Evolutionary conservation across 2,329 filamentous ascomycete genomes (phyloP).

Genomic region (Fusarium buxicola): DNA sequence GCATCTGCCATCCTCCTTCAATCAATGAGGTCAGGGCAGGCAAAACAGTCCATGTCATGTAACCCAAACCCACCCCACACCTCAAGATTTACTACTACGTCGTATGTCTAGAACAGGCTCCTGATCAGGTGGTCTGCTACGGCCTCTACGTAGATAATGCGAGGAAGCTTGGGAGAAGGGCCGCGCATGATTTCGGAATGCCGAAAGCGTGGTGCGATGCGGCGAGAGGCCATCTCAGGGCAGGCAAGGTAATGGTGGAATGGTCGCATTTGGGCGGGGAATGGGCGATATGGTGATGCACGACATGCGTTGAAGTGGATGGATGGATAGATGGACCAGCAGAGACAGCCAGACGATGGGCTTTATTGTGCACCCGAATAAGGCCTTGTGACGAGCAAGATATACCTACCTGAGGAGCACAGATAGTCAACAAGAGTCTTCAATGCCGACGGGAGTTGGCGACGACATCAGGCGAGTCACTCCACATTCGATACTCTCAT

Average conservation of each 20-base stretch:
- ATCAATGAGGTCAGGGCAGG: background rate
- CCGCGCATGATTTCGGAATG: background rate
- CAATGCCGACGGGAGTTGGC: background rate
- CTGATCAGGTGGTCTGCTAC: background rate
- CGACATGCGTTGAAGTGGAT: constrained; percentile 12
- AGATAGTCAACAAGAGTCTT: background rate
- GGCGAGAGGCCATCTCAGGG: constrained; percentile 10
- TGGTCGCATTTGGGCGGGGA: constrained; percentile 22
- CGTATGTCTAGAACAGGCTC: background rate
- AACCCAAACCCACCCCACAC: background rate
- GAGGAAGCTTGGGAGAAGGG: background rate
- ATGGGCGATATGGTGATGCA: constrained; percentile 7
- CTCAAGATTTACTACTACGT: background rate
- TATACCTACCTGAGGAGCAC: background rate
- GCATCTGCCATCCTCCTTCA: background rate
- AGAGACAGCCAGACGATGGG: background rate
- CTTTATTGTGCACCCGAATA: background rate
- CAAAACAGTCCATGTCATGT: background rate
- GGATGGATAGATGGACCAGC: background rate
- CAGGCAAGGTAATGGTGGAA: constrained; percentile 3
- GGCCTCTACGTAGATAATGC: background rate
- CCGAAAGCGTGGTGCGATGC: background rate
- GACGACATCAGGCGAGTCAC: constrained; percentile 3
- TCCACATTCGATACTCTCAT: constrained; percentile 4
- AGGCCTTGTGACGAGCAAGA: background rate